Evolutionary conservation across 164 flowering plant species (phyloP).

Genomic region (Aristolochia fimbriata): DNA sequence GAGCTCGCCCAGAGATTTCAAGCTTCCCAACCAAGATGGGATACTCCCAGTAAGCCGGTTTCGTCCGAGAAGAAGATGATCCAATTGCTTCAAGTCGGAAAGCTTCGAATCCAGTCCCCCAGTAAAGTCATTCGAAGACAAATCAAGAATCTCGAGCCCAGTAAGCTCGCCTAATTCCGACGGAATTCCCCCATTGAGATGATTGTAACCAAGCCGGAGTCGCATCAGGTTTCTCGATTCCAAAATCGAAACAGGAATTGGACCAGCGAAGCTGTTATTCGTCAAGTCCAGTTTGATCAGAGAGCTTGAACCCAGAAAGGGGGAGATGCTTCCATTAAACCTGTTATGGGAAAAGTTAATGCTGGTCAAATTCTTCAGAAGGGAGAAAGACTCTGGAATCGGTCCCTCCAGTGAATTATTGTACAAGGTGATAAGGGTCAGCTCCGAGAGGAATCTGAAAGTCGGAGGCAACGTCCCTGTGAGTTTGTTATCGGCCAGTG

Average conservation of each 20-base stretch:
- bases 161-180: constrained; percentile 42
- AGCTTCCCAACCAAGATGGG: constrained; percentile 62
- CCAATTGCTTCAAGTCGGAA: constrained; percentile 38
- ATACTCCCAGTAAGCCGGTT: constrained; percentile 46
- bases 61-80: constrained; percentile 46
- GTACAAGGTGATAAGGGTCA: constrained; percentile 54
- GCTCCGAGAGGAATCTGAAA: constrained; percentile 49
- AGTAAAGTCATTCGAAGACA: constrained; percentile 56
- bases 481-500: constrained; percentile 76
- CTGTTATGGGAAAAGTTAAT: constrained; percentile 74
- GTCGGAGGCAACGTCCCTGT: constrained; percentile 68
- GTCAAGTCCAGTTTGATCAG: constrained; percentile 60
- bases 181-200: constrained; percentile 48
- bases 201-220: constrained; percentile 69
- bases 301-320: constrained; percentile 48
- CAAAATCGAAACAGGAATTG: constrained; percentile 48
- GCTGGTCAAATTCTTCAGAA: constrained; percentile 50
- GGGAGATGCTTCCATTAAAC: constrained; percentile 54
- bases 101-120: constrained; percentile 41
- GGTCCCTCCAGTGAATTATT: constrained; percentile 90
- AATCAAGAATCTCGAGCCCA: constrained; percentile 60
- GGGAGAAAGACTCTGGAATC: constrained; percentile 60
- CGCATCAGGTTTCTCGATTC: constrained; percentile 46
- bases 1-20: constrained; percentile 62
- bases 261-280: constrained; percentile 75